A percentile compares a stretch with the other conserved stretches of the same genome.
phyloP scores from a whole-genome alignment of 345 rosid genomes.

The Gossypium stocksii region DNA sequence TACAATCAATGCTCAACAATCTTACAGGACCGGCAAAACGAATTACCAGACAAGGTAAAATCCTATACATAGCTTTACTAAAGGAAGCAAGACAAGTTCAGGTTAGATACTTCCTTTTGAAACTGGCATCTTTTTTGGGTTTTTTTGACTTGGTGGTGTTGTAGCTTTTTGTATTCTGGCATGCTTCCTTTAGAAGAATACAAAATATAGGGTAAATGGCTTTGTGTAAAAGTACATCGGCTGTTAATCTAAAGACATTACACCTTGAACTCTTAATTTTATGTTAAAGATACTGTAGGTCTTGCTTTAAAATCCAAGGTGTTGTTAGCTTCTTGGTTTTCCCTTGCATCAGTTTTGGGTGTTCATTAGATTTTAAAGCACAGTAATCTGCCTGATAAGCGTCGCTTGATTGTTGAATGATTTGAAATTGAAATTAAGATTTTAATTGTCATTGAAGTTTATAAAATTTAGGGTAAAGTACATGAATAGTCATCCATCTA shows the following conservation, averaged over 20 bases:
- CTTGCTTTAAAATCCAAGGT: not conserved
- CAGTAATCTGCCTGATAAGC: not conserved
- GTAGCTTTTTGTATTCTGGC: not conserved
- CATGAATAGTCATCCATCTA: too few species aligned
- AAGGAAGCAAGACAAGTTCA: not conserved
- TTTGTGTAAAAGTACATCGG: not conserved
- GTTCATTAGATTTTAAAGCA: not conserved
- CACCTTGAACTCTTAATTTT: not conserved
- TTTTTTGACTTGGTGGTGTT: not conserved
- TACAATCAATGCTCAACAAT: conserved; percentile 19
- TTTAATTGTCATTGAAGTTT: not conserved
- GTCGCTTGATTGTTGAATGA: not conserved
- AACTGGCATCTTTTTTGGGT: not conserved
- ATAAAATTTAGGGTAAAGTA: too few species aligned
- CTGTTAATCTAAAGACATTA: not conserved
- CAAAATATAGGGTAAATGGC: not conserved
- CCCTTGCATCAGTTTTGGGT: not conserved
- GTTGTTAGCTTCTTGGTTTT: not conserved
- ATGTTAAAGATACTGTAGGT: not conserved
- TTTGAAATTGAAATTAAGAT: not conserved
- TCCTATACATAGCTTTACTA: conserved; percentile 7
- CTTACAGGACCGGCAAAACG: conserved; percentile 14
- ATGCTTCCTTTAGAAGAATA: not conserved
- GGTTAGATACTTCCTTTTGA: not conserved
- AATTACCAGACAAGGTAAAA: conserved; percentile 9